phyloP scores from a whole-genome alignment of 2,329 filamentous ascomycete genomes.

The Parastagonospora nodorum region DNA sequence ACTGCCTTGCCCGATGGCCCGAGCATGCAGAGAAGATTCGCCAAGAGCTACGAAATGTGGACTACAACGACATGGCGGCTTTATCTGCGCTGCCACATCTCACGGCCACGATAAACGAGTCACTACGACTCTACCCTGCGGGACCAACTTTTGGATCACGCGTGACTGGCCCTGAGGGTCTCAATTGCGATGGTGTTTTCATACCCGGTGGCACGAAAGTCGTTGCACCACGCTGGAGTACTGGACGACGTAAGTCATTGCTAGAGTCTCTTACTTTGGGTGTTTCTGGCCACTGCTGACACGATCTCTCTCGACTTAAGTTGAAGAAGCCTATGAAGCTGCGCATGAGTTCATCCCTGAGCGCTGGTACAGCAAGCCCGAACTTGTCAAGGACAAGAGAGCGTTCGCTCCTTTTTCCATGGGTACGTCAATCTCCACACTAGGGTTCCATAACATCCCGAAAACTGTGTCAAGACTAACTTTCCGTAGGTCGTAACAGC shows the following conservation, averaged over 20 bases:
- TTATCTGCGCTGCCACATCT: neutral
- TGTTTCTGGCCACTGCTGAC: too few relatives aligned
- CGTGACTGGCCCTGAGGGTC: neutral
- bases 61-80: neutral
- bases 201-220: neutral
- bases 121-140: neutral
- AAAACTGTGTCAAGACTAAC: too few relatives aligned
- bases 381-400: slow-evolving; percentile 18
- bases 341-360: slow-evolving; percentile 20
- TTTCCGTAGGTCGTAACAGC: too few relatives aligned
- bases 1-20: neutral
- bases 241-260: neutral
- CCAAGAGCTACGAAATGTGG: neutral
- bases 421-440: neutral
- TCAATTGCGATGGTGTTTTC: neutral
- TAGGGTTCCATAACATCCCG: too few relatives aligned
- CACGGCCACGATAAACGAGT: neutral
- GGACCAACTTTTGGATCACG: neutral
- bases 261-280: too few relatives aligned
- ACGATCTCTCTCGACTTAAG: too few relatives aligned
- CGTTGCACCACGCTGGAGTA: neutral
- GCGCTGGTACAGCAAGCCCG: slow-evolving; percentile 12
- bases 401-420: slow-evolving; percentile 56
- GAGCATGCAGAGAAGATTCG: neutral
- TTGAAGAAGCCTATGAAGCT: too few relatives aligned